A percentile compares a stretch with the other conserved stretches of the same genome.
Evolutionary conservation across 2,329 filamentous ascomycete species (phyloP).

Genomic region (Rhynchosporium agropyri): DNA sequence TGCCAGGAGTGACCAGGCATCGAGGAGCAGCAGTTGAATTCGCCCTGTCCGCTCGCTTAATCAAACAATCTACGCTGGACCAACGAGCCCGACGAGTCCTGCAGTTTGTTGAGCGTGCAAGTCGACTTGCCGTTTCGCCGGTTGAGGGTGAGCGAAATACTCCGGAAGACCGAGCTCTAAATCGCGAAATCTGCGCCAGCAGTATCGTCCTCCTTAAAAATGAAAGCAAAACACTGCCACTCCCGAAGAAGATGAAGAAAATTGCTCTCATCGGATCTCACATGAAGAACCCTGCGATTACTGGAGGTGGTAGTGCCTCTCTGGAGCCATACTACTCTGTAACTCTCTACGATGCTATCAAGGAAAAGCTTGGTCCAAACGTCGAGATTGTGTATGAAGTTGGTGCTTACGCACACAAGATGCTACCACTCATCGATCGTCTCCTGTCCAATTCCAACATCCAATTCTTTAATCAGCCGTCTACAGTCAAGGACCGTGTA

Average conservation of each 20-base stretch:
- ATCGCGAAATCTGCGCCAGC: conserved; percentile 58
- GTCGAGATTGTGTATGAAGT: conserved; percentile 52
- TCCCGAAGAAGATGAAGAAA: conserved; percentile 45
- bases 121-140: conserved; percentile 24
- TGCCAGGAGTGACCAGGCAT: conserved; percentile 43
- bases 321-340: conserved; percentile 42
- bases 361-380: conserved; percentile 26
- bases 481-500: conserved; percentile 49
- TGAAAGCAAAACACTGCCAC: conserved; percentile 56
- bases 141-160: conserved; percentile 31
- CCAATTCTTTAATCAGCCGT: conserved; percentile 63
- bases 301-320: conserved; percentile 43
- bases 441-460: conserved; percentile 58
- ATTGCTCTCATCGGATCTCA: conserved; percentile 59
- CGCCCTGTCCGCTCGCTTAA: conserved; percentile 28
- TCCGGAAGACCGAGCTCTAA: conserved; percentile 45
- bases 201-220: conserved; percentile 68
- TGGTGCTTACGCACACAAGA: conserved; percentile 65
- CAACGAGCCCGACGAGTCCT: conserved; percentile 32
- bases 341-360: conserved; percentile 42
- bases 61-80: conserved; percentile 34
- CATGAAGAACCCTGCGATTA: conserved; percentile 46
- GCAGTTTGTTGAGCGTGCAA: conserved; percentile 32
- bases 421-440: conserved; percentile 59
- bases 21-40: conserved; percentile 32